Percentiles rank a stretch among this genome's conserved stretches.
Evolutionary conservation across 805 yeast genomes (phyloP).

Genomic region (Jamesozyma jinghongensis): DNA sequence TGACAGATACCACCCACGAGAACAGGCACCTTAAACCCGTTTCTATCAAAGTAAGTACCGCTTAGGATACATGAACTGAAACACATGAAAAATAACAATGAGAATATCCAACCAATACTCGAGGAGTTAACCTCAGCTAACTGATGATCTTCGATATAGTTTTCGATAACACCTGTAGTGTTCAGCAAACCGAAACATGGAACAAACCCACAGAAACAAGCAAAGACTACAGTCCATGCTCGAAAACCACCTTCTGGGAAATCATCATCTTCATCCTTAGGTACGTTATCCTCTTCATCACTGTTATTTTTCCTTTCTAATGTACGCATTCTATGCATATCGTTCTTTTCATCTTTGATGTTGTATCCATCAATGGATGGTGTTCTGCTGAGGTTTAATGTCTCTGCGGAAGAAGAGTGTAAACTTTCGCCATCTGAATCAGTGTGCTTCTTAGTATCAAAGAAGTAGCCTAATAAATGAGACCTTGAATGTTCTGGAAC

Average conservation of each 20-base stretch:
- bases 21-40: slow-evolving; percentile 40
- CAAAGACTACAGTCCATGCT: slow-evolving; percentile 50
- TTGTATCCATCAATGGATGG: too few species aligned
- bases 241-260: slow-evolving; percentile 53
- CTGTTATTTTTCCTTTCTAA: slow-evolving; percentile 1
- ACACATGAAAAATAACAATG: slow-evolving; percentile 42
- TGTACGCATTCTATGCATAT: slow-evolving; percentile 3
- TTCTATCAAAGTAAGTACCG: slow-evolving; percentile 50
- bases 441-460: too few species aligned
- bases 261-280: slow-evolving; percentile 5
- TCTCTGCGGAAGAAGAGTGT: neutral
- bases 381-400: neutral
- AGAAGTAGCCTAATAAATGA: neutral
- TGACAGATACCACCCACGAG: slow-evolving; percentile 34
- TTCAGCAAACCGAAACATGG: slow-evolving; percentile 50
- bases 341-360: neutral
- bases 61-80: slow-evolving; percentile 42
- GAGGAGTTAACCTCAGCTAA: slow-evolving; percentile 38
- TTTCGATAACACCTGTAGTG: slow-evolving; percentile 53
- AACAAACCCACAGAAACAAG: slow-evolving; percentile 47
- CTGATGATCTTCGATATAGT: slow-evolving; percentile 49
- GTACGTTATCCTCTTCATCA: neutral
- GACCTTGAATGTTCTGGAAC: neutral
- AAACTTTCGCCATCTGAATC: too few species aligned
- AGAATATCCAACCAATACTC: slow-evolving; percentile 55